Base-by-base conservation (phyloP, 2,329 filamentous ascomycete species). In the Cladosporium sp. region DNA sequence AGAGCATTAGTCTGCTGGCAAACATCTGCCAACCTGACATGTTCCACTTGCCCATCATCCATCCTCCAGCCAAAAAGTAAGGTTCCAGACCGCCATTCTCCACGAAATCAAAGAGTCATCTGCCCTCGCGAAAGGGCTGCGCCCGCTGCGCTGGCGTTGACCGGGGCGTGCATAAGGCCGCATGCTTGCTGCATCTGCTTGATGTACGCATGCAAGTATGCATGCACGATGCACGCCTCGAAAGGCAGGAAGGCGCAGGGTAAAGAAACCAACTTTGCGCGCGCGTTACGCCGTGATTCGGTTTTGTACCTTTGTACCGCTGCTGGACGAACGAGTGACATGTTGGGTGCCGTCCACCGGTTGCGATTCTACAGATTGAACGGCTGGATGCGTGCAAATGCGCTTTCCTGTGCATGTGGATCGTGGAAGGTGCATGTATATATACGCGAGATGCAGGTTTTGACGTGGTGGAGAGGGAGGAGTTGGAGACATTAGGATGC, bases 51-150 rank as follows among this genome's bases (percentile, higher is more conserved):
- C 47, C 15, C 11, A n/a, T 52, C 24, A 24, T 24, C 24, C 24
- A 24, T 24, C 24, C 24, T 24, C 49, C 49, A 30, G 15, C 24
- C 11, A 30, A 30, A 54, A 54, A n/a, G 12, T 21, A 58, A 21
- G 34, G 55, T 41, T 58, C 34, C 55, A 58, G 55, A 58, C 55
- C 55, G 55, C 55, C 55, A 24, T 34, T 58, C 49, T 41, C 52
- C 52, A 6, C 28, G 28, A 55, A 55, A 28, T 58, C 34, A 6
- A 58, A 36, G 55, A 58, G 55, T 58, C 55, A 58, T 58, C 55
- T 26, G 52, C 34, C 55, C 55, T 58, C 34, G n/a, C 55, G 55
- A 58, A 58, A 58, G 55, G 55, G 55, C 34, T 58, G 55, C 55
- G 55, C 32, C 55, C 18, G 32, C 55, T 58, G 55, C 34, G 34